phyloP scores from a whole-genome alignment of 225 moss, liverwort and hornwort species.

The Polytrichum formosum region DNA sequence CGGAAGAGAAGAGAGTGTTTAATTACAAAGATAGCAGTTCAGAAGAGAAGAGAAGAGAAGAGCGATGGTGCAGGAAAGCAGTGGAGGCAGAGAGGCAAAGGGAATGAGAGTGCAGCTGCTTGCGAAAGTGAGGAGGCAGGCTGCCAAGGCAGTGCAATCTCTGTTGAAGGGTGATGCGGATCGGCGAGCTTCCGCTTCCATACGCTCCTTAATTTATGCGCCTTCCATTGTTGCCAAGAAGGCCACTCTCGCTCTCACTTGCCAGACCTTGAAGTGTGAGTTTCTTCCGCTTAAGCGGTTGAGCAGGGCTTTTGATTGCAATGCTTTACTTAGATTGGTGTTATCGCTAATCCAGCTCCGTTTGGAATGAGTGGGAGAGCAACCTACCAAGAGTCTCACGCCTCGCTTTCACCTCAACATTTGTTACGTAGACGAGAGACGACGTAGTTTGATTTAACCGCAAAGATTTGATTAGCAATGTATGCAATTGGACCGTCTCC shows the following conservation, averaged over 20 bases:
- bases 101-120: conserved; percentile 75
- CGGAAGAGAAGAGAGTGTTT: too few species aligned
- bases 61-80: conserved; percentile 26
- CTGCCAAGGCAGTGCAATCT: conserved; percentile 70
- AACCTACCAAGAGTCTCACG: too few species aligned
- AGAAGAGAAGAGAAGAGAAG: conserved; percentile 17
- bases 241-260: conserved; percentile 92
- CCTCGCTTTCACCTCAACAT: too few species aligned
- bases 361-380: too few species aligned
- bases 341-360: neutral
- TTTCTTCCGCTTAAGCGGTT: neutral
- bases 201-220: conserved; percentile 83
- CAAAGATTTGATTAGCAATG: too few species aligned
- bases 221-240: conserved; percentile 91
- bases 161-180: conserved; percentile 69
- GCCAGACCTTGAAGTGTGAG: conserved; percentile 88
- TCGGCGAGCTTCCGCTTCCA: conserved; percentile 78
- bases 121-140: conserved; percentile 78
- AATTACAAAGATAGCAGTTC: too few species aligned
- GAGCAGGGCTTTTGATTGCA: neutral
- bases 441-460: too few species aligned
- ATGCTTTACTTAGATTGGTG: neutral
- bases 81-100: conserved; percentile 3
- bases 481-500: too few species aligned
- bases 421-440: too few species aligned